Evolutionary conservation across 1,139 yeast species (phyloP).

Genomic region (Yamadazyma buinensis): DNA sequence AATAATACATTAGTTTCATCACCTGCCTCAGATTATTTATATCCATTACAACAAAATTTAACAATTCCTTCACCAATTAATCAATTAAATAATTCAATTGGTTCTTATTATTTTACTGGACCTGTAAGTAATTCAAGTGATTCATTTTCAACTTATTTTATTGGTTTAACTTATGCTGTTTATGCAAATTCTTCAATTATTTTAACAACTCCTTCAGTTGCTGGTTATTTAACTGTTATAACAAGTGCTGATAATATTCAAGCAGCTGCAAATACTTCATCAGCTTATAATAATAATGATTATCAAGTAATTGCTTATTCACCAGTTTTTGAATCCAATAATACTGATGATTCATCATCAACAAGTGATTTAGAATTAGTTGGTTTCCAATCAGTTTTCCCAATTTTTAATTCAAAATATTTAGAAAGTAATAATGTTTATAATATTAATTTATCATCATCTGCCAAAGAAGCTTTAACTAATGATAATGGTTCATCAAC

Average conservation of each 20-base stretch:
- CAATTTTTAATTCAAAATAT: conserved; percentile 15
- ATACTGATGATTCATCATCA: conserved; percentile 11
- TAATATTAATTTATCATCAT: conserved; percentile 26
- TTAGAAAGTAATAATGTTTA: conserved; percentile 23
- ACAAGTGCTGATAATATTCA: conserved; percentile 55
- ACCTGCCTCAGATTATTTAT: conserved; percentile 38
- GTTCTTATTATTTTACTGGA: conserved; percentile 46
- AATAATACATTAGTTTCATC: conserved; percentile 26
- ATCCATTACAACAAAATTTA: conserved; percentile 47
- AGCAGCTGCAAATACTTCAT: conserved; percentile 35
- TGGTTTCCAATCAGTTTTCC: conserved; percentile 37
- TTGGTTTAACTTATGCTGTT: conserved; percentile 68
- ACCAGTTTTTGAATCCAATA: conserved; percentile 23
- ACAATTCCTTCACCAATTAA: conserved; percentile 37
- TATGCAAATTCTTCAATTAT: conserved; percentile 71
- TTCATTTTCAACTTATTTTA: conserved; percentile 34
- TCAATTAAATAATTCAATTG: conserved; percentile 23
- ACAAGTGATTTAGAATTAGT: conserved; percentile 13
- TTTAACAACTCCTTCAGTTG: conserved; percentile 51
- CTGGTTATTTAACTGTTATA: conserved; percentile 71
- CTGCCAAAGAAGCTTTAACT: conserved; percentile 38
- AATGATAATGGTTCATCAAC: conserved; percentile 47
- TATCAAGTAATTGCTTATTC: conserved; percentile 32
- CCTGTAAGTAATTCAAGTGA: conserved; percentile 45
- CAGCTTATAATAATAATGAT: conserved; percentile 17